Evolutionary conservation across 2,329 filamentous ascomycete species (phyloP), one percentile per base, ranked within the genome.

Genomic region (Tolypocladium nubicola): DNA sequence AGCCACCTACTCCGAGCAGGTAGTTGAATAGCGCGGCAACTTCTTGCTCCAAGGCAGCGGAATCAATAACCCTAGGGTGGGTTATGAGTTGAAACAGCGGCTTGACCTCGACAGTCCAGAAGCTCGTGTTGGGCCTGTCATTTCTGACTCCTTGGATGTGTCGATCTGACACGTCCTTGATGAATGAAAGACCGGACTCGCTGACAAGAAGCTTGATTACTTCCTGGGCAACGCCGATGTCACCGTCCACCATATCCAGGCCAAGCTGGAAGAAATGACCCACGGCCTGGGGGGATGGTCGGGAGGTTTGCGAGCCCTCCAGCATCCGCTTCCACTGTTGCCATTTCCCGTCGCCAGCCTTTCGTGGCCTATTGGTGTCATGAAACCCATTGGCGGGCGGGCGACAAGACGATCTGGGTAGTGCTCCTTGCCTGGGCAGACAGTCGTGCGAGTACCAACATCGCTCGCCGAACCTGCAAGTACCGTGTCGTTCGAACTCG

Each of bases 1-100:
- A 49, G 4, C 68, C 70, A 1, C 70, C 68, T 37, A 71, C 58
- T 8, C 74, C 74, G 8, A 67, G 57, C 0, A 75, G 54, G 52
- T 68, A 72, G 41, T 68, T 72, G 59, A 67, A 71, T 19, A 75
- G 65, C 0, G 53, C 56, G 3, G 69, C 66, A 1, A 74, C 69
- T 39, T 75, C 62, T 40, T 70, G 66, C 55, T 76, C 74, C 16
- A 77, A 62, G 0, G 75, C 63, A 13, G 70, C 67, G 9, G 72
- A 76, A 52, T 71, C 67, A 1, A 68, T 58, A 8, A 74, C 67
- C 5, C 64, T 62, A 4, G 63, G 56, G 33, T 76, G 71, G 1
- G 69, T 71, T 14, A 75, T 57, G 8, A 75, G 50, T 8, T 62
- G 58, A 39, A 76, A 72, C 1, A 76, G 61, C 0, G 69, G 73